phyloP scores from a whole-genome alignment of 78 protist species.

The Dictyostelium firmibasis region DNA sequence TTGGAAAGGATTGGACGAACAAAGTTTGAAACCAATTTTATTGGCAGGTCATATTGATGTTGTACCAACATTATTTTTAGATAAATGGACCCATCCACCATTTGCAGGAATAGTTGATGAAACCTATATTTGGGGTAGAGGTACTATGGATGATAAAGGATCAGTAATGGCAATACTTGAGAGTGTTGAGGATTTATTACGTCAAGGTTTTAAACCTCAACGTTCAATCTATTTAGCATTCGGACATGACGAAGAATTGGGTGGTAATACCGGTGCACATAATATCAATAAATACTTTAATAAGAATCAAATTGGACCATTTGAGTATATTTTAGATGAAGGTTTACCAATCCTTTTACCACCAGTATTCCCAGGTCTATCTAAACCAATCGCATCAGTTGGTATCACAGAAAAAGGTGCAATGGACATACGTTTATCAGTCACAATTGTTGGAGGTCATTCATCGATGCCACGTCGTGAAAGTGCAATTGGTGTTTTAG shows the following conservation, averaged over 20 bases:
- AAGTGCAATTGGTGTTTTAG: constrained; percentile 60
- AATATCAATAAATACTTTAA: background rate
- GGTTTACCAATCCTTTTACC: constrained; percentile 39
- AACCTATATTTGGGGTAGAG: constrained; percentile 61
- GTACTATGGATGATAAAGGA: constrained; percentile 61
- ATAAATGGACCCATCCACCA: constrained; percentile 47
- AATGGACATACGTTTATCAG: background rate
- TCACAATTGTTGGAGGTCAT: constrained; percentile 41
- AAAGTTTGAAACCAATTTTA: constrained; percentile 27
- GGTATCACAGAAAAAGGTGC: constrained; percentile 56
- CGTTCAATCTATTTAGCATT: constrained; percentile 62
- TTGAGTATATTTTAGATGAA: constrained; percentile 61
- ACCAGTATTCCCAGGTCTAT: constrained; percentile 63
- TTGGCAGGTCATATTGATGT: constrained; percentile 45
- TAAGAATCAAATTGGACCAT: background rate
- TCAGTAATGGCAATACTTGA: constrained; percentile 34
- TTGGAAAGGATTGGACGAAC: constrained; percentile 46
- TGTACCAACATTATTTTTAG: constrained; percentile 36
- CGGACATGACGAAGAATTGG: constrained; percentile 76
- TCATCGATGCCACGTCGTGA: constrained; percentile 56
- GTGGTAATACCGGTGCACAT: constrained; percentile 42
- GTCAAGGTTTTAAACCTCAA: constrained; percentile 26
- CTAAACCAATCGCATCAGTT: constrained; percentile 25
- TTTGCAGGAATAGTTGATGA: constrained; percentile 32
- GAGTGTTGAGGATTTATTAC: constrained; percentile 30